Evolutionary conservation across 495 filamentous ascomycete species (phyloP).

Genomic region (Monascus purpureus): DNA sequence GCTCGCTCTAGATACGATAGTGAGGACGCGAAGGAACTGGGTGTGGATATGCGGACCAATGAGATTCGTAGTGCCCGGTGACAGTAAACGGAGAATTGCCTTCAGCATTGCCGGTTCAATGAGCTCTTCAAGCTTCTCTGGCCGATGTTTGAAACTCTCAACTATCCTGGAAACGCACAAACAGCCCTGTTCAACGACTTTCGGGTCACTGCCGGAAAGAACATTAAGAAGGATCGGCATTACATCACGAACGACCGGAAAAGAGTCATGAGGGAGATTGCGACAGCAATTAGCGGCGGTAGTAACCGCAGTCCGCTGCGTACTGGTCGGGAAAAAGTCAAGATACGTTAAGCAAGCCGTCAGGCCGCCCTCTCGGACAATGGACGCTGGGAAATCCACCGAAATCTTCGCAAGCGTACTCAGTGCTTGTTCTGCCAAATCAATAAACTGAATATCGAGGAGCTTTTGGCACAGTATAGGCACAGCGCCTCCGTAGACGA

Average conservation of each 20-base stretch:
- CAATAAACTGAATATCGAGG: constrained; percentile 88
- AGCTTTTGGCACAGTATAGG: constrained; percentile 89
- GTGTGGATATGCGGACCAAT: constrained; percentile 95
- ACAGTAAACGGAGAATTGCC: constrained; percentile 75
- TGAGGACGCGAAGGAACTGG: constrained; percentile 82
- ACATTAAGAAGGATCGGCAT: constrained; percentile 93
- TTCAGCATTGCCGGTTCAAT: constrained; percentile 75
- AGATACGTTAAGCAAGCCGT: constrained; percentile 88
- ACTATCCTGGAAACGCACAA: constrained; percentile 94
- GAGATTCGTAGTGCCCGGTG: constrained; percentile 90
- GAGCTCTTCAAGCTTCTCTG: constrained; percentile 80
- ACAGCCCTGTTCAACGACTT: constrained; percentile 92
- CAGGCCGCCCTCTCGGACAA: constrained; percentile 90
- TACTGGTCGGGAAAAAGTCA: constrained; percentile 96
- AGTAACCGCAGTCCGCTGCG: constrained; percentile 89
- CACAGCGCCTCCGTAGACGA: constrained; percentile 92
- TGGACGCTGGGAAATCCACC: constrained; percentile 86
- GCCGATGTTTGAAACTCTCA: constrained; percentile 83
- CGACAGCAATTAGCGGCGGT: constrained; percentile 97
- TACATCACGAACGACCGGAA: constrained; percentile 73
- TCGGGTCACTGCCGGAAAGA: constrained; percentile 81
- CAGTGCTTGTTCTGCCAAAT: constrained; percentile 90
- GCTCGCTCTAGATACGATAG: constrained; percentile 78
- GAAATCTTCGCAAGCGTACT: constrained; percentile 98
- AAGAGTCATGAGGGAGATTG: constrained; percentile 87